Evolutionary conservation across 2,329 filamentous ascomycete species (phyloP), one percentile per base, ranked within the genome.

Genomic region (Penicillium brasilianum): DNA sequence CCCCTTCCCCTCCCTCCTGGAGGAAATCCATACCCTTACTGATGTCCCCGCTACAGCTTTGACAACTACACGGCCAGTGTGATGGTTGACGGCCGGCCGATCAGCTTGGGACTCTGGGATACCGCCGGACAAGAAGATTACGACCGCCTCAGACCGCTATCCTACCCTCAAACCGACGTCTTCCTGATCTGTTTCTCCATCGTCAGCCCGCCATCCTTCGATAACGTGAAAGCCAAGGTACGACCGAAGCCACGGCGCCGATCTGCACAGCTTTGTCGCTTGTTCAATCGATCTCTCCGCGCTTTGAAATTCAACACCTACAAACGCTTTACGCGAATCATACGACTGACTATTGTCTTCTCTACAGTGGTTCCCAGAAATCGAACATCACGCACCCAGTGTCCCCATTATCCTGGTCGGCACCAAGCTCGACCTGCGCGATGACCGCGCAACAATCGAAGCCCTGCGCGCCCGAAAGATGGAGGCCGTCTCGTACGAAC

Each of bases 21-120:
- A 16, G 8, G 14, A 44, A 18, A n/a, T 28, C 6, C 14, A 6
- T 41, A 48, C 4, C 14, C 39, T 30, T 56, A 52, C 52, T 54
- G 55, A 66, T 61, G 55, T 69, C 69, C 66, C 54, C 62, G 46
- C 53, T 28, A 34, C 70, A 97, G 93, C 66, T 98, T 98, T 81
- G 94, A 98, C 78, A 99, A 99, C 83, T 98, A 98, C 84, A 97
- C 94, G 39, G 95, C 95, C 67, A 97, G 93, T 83, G 95, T 99
- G 58, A 97, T 97, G 92, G 95, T 98, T 59, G 95, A 98, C 83
- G 93, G 93, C 73, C 96, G 96, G 83, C 94, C 94, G 63, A 97
- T 98, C 81, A 97, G 93, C 80, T 82, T 99, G 71, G 95, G 94
- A 69, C 83, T 99, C 34, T 98, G 95, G 94, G 94, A 99, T 90